Evolutionary conservation across 495 filamentous ascomycete species (phyloP).

Genomic region (Trichoderma virens): DNA sequence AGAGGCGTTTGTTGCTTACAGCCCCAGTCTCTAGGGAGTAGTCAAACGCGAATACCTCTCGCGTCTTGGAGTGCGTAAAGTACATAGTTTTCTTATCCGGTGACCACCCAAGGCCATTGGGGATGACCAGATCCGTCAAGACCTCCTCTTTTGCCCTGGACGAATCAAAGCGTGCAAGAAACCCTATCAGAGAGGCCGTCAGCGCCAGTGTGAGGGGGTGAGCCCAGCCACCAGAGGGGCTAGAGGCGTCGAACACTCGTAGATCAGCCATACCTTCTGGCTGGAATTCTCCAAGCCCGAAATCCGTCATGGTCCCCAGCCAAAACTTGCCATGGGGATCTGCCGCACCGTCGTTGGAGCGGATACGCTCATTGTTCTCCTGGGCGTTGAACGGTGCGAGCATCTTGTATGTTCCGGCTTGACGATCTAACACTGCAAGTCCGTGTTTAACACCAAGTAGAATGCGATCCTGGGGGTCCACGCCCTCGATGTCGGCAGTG

Average conservation of each 20-base stretch:
- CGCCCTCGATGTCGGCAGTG: constrained; percentile 73
- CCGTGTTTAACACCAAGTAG: constrained; percentile 76
- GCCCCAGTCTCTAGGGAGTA: constrained; percentile 56
- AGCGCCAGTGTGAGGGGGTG: neutral
- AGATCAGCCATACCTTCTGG: constrained; percentile 42
- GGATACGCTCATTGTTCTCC: constrained; percentile 40
- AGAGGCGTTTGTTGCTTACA: constrained; percentile 59
- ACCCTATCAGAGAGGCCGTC: constrained; percentile 22
- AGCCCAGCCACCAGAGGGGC: too few species aligned
- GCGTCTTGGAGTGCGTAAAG: constrained; percentile 71
- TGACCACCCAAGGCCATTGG: constrained; percentile 76
- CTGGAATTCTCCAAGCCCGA: constrained; percentile 41
- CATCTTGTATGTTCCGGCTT: constrained; percentile 50
- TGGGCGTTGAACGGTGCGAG: constrained; percentile 30
- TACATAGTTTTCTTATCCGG: constrained; percentile 69
- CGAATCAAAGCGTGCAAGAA: constrained; percentile 31
- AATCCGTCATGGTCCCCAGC: constrained; percentile 85
- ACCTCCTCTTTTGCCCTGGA: constrained; percentile 13
- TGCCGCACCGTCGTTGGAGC: constrained; percentile 74
- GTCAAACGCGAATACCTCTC: constrained; percentile 65
- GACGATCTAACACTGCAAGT: constrained; percentile 64
- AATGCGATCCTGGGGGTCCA: constrained; percentile 54
- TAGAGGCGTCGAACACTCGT: neutral
- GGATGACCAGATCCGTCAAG: constrained; percentile 53
- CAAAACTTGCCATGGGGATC: constrained; percentile 80